A percentile compares a stretch with the other conserved stretches of the same genome.
These are phyloP conservation scores for Talaromyces sp. DNA, from an alignment of 2,329 filamentous ascomycete genomes.

Conservation along the genomic window DNA sequence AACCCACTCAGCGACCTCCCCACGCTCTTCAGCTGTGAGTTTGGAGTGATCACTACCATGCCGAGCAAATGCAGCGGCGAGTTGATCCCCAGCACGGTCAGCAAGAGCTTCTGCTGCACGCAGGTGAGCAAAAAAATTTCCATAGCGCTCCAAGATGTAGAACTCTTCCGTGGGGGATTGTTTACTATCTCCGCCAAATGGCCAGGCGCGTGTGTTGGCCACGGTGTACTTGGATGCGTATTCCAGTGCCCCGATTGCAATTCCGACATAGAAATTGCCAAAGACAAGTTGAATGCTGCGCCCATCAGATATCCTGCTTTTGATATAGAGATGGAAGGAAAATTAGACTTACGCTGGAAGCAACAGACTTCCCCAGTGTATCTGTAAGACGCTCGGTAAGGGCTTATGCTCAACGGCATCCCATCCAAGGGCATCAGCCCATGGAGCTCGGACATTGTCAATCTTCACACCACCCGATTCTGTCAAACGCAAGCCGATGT, in stretches of 20 bases:
- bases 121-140: conserved; percentile 60
- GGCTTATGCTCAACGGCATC: conserved; percentile 40
- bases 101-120: conserved; percentile 56
- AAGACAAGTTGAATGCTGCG: conserved; percentile 61
- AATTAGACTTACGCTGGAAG: conserved; percentile 48
- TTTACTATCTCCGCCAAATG: conserved; percentile 60
- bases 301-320: neutral
- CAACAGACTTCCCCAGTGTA: conserved; percentile 55
- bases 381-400: conserved; percentile 37
- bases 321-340: neutral
- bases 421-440: conserved; percentile 62
- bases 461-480: conserved; percentile 62
- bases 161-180: conserved; percentile 58
- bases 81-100: conserved; percentile 50
- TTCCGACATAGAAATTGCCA: conserved; percentile 62
- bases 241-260: conserved; percentile 55
- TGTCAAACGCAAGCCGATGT: conserved; percentile 58
- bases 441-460: conserved; percentile 52
- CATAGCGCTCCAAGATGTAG: conserved; percentile 62
- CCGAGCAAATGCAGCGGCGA: conserved; percentile 45
- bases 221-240: conserved; percentile 55
- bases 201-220: conserved; percentile 58
- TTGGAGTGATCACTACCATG: conserved; percentile 36
- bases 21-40: conserved; percentile 51
- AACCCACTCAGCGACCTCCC: conserved; percentile 60